phyloP scores from a whole-genome alignment of 345 rosid genomes.

The Garcia nutans region DNA sequence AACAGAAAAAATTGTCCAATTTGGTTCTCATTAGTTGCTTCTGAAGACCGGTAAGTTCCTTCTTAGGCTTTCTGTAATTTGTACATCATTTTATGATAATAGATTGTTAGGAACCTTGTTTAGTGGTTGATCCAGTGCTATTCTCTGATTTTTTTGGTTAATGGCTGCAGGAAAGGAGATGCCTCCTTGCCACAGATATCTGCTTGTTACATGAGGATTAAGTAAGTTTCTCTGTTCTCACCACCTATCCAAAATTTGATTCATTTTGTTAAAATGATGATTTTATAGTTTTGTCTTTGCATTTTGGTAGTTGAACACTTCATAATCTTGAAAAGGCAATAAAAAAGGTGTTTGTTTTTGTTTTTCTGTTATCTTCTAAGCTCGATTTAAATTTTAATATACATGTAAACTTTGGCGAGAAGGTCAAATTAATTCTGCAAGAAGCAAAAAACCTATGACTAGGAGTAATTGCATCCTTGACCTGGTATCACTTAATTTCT shows the following conservation, averaged over 20 bases:
- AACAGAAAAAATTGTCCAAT: constrained; percentile 68
- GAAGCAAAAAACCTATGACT: not conserved
- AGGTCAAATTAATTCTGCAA: constrained; percentile 1
- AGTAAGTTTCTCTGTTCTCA: constrained; percentile 44
- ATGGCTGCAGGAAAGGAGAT: constrained; percentile 72
- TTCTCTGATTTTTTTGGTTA: constrained; percentile 19
- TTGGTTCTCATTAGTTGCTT: constrained; percentile 95
- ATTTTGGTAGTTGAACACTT: constrained; percentile 1
- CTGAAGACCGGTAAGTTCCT: constrained; percentile 75
- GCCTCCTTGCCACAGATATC: constrained; percentile 81
- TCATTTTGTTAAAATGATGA: not conserved
- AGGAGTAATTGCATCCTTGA: constrained; percentile 4
- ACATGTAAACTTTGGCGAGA: not conserved
- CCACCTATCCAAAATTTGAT: not conserved
- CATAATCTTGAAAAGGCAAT: not conserved
- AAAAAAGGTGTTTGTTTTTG: not conserved
- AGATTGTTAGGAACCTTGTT: not conserved
- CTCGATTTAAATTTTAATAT: not conserved
- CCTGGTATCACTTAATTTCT: not conserved
- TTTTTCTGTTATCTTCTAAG: not conserved
- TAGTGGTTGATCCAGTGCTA: constrained; percentile 8
- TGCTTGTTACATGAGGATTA: constrained; percentile 71
- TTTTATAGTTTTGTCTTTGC: constrained; percentile 3
- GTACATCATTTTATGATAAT: not conserved
- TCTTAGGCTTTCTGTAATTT: not conserved